Evolutionary conservation across 768 basidiomycete species (phyloP).

Genomic region (Termitomyces sp.): DNA sequence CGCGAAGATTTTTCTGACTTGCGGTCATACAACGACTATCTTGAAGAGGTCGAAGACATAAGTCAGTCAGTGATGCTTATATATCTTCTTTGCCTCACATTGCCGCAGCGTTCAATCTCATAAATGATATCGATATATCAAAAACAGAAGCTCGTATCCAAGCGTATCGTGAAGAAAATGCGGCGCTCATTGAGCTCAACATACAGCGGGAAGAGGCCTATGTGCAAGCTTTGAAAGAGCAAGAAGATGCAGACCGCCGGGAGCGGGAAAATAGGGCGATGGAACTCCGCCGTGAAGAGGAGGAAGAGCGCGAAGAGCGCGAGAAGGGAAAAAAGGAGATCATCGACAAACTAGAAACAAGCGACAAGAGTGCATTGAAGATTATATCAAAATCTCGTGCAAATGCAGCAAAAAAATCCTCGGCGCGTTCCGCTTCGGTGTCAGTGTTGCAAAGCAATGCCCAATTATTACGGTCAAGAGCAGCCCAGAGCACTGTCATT

Average conservation of each 20-base stretch:
- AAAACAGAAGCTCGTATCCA: slow-evolving; percentile 83
- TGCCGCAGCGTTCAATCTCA: slow-evolving; percentile 85
- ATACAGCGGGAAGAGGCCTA: slow-evolving; percentile 77
- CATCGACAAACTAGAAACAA: slow-evolving; percentile 78
- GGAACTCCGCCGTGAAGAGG: slow-evolving; percentile 62
- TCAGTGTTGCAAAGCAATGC: slow-evolving; percentile 41
- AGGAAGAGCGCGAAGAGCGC: slow-evolving; percentile 71
- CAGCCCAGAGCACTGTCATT: slow-evolving; percentile 57
- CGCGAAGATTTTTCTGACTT: slow-evolving; percentile 83
- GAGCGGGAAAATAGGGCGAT: slow-evolving; percentile 67
- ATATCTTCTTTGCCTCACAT: slow-evolving; percentile 2
- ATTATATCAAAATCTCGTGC: slow-evolving; percentile 66
- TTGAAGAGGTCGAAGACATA: slow-evolving; percentile 94
- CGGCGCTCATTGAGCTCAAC: slow-evolving; percentile 79
- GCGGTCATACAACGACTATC: slow-evolving; percentile 86
- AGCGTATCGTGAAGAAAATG: slow-evolving; percentile 75
- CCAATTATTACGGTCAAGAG: slow-evolving; percentile 53
- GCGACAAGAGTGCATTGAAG: slow-evolving; percentile 62
- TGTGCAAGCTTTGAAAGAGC: slow-evolving; percentile 62
- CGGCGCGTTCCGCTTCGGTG: slow-evolving; percentile 47
- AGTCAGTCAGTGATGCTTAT: slow-evolving; percentile 23
- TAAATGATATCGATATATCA: slow-evolving; percentile 77
- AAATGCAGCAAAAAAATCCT: slow-evolving; percentile 55
- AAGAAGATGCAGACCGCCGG: slow-evolving; percentile 73
- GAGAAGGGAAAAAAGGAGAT: slow-evolving; percentile 69